Evolutionary conservation across 208 protist genomes (phyloP).

Genomic region (Leishmania turanica): DNA sequence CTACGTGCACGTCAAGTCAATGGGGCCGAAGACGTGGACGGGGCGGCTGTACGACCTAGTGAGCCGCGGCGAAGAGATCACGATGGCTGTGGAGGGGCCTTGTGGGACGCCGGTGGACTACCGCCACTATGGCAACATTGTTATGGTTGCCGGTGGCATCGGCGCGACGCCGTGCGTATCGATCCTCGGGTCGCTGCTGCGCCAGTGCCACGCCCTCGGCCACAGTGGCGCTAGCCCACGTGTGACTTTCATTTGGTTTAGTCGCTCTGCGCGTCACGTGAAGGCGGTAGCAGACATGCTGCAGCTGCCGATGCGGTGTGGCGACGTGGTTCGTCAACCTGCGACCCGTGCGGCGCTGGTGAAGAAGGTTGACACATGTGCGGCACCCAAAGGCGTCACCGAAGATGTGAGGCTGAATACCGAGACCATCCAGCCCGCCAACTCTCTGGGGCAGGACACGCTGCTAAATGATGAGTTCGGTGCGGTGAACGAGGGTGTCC

Average conservation of each 20-base stretch:
- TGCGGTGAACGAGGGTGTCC: neutral
- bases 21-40: constrained; percentile 56
- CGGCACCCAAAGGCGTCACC: neutral
- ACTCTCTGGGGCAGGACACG: neutral
- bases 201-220: neutral
- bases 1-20: constrained; percentile 52
- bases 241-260: constrained; percentile 5
- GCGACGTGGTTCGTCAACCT: neutral
- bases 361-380: neutral
- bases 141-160: constrained; percentile 56
- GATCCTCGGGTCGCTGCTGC: constrained; percentile 31
- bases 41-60: constrained; percentile 36
- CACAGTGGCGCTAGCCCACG: constrained; percentile 1
- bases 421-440: neutral
- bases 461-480: neutral
- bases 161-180: constrained; percentile 50
- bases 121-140: constrained; percentile 33
- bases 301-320: constrained; percentile 8
- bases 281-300: constrained; percentile 8
- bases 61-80: constrained; percentile 24
- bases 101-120: constrained; percentile 45
- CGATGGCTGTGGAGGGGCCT: constrained; percentile 47
- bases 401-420: neutral
- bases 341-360: neutral
- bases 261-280: constrained; percentile 9